Evolutionary conservation across 345 rosid genomes (phyloP), one percentile per base, ranked within the genome.

Genomic region (Jatropha curcas): DNA sequence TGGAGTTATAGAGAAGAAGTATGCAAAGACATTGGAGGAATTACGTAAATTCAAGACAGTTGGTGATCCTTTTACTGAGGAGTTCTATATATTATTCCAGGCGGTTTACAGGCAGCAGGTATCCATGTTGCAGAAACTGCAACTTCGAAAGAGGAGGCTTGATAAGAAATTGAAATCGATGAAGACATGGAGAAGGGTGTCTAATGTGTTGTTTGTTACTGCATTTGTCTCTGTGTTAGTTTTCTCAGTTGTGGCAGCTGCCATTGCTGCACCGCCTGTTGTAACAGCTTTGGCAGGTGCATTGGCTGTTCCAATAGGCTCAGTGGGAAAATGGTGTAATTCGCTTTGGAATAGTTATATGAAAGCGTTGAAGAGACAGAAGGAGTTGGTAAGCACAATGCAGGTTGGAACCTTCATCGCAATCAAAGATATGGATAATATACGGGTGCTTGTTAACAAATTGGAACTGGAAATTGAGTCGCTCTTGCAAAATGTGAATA

Each of bases 201-300:
- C 98, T 0, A 90, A 92, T 64, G 88, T 90, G 58, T 75, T 94
- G 70, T 92, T 94, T 62, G 90, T 84, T 6, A 73, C 97, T 5
- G 84, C 86, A 3, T 87, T 92, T 45, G 84, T 94, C 22, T 84
- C 98, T 28, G 92, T 89, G 6, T 72, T 92, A 81, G 86, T 92
- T 58, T 82, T 92, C 81, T 89, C 98, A 0, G 97, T 94, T 25
- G 95, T 90, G 71, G 98, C 98, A 67, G 98, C 94, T 59, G 91
- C 98, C 7, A 68, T 90, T 69, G 86, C 96, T 28, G 92, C 92
- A 11, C 98, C 98, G 0, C 95, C 97, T 22, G 77, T 92, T 24
- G 72, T 88, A 12, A 82, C 82, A 8, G 95, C 95, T 34, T 57
- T 92, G 60, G 97, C 91, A 0, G 88, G 90, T 56, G 98, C 91